phyloP scores from a whole-genome alignment of 2,329 filamentous ascomycete species.

The Emericellopsis cladophorae region DNA sequence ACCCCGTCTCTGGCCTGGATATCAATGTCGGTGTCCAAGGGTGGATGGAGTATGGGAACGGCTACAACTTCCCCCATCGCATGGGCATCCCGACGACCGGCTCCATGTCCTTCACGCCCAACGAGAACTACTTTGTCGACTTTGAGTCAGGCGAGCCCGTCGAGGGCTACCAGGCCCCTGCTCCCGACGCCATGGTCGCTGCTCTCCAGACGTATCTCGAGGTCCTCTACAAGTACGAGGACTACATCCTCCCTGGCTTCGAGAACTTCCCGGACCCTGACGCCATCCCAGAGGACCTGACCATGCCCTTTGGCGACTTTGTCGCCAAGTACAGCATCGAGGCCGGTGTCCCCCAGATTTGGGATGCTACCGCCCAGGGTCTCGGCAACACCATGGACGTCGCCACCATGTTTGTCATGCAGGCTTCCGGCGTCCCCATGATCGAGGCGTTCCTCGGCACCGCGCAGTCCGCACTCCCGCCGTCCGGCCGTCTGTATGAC shows the following conservation, averaged over 20 bases:
- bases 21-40: too few relatives aligned
- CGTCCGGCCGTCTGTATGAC: conserved; percentile 22
- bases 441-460: conserved; percentile 15
- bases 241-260: conserved; percentile 14
- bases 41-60: conserved; percentile 8
- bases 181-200: conserved; percentile 4
- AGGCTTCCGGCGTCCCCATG: conserved; percentile 16
- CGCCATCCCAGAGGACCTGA: conserved; percentile 26
- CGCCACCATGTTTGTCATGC: conserved; percentile 24
- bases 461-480: conserved; percentile 14
- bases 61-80: conserved; percentile 28
- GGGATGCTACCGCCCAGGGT: conserved; percentile 19
- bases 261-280: conserved; percentile 16
- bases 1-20: too few relatives aligned
- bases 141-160: conserved; percentile 19
- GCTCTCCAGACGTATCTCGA: conserved; percentile 1
- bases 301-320: conserved; percentile 25
- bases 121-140: conserved; percentile 15
- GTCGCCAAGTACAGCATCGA: conserved; percentile 24
- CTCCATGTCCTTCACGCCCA: conserved; percentile 5
- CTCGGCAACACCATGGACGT: conserved; percentile 21
- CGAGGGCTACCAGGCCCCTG: conserved; percentile 10
- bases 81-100: conserved; percentile 17
- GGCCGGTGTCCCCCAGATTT: conserved; percentile 18
- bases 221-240: conserved; percentile 2